Evolutionary conservation across 768 basidiomycete species (phyloP), one percentile per base, ranked within the genome.

Genomic region (Boletus huronensis): DNA sequence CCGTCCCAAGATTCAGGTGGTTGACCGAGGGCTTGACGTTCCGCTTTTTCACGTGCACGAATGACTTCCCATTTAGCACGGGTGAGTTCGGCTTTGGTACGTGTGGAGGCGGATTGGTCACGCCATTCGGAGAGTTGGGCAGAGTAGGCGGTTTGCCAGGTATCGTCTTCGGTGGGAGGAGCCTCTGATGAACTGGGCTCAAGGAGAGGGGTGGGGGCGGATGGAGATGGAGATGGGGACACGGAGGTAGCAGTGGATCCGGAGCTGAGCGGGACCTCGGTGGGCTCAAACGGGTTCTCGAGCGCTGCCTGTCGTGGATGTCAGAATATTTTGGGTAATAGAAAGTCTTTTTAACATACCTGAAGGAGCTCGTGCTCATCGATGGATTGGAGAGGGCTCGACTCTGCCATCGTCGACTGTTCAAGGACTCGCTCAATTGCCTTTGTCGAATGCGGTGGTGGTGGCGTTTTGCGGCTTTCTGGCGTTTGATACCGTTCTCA

Each of bases 21-120:
- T 53, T 70, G 62, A 3, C 60, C 62, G 32, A 56, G 58, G 28
- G 63, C 53, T 6, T 75, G 69, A 48, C 74, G 74, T 70, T 88
- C 84, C 32, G 74, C 74, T 31, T 75, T 77, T 39, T 70, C 69
- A 5, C 52, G 54, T 13, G 54, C 53, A 7, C 90, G 80, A 45
- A 87, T 74, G 16, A 75, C 73, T 66, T 88, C 89, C 88, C 88
- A 93, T 57, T 78, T 76, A 40, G 78, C 78, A 10, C 90, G 85
- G 68, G 84, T 82, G 57, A 77, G 78, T 73, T 90, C 90, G 9
- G 89, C 87, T 67, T 85, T 90, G 65, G 82, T 76, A 48, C 89
- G 84, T 41, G 84, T 84, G 55, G 81, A 81, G 29, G 88, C 85
- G 36, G 84, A 86, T 62, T 84, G 81, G 23, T 80, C 80, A 38